Conservation (phyloP, 2,329 filamentous ascomycete genomes). For the Talaromyces rugulosus region DNA sequence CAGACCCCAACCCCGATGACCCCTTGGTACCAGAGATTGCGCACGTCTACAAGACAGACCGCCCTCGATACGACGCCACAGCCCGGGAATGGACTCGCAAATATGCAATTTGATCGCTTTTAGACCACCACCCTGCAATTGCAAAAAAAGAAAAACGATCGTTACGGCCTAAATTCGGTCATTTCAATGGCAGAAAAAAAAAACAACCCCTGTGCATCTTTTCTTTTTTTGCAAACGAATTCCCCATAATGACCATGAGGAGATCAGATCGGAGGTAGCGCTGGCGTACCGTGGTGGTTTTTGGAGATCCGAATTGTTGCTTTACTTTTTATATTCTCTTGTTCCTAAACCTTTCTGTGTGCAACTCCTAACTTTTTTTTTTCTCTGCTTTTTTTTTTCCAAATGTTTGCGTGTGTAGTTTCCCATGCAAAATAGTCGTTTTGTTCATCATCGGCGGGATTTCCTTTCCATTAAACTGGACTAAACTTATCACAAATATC, state of each 20-base stretch:
- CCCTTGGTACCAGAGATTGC: slow-evolving; percentile 98
- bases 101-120: slow-evolving; percentile 75
- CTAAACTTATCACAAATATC: slow-evolving; percentile 3
- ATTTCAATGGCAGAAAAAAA: slow-evolving; percentile 31
- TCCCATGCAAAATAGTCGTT: slow-evolving; percentile 9
- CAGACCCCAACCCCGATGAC: slow-evolving; percentile 98
- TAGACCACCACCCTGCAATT: slow-evolving; percentile 24
- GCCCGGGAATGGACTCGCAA: slow-evolving; percentile 98
- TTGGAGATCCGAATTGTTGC: slow-evolving; percentile 11
- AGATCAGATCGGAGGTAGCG: slow-evolving; percentile 13
- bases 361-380: slow-evolving; percentile 3
- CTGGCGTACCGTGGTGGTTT: slow-evolving; percentile 13
- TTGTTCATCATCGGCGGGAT: slow-evolving; percentile 14
- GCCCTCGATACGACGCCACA: slow-evolving; percentile 90
- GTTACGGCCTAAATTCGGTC: slow-evolving; percentile 35
- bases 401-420: slow-evolving; percentile 9
- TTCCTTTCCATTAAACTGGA: slow-evolving; percentile 10
- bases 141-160: slow-evolving; percentile 6
- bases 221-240: slow-evolving; percentile 12
- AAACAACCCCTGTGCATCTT: slow-evolving; percentile 16
- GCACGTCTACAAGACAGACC: slow-evolving; percentile 99
- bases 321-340: slow-evolving; percentile 3
- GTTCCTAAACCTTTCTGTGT: slow-evolving; percentile 8
- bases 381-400: not conserved
- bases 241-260: slow-evolving; percentile 8